Conservation (phyloP, 805 yeast genomes). For the Cephaloascus fragrans region DNA sequence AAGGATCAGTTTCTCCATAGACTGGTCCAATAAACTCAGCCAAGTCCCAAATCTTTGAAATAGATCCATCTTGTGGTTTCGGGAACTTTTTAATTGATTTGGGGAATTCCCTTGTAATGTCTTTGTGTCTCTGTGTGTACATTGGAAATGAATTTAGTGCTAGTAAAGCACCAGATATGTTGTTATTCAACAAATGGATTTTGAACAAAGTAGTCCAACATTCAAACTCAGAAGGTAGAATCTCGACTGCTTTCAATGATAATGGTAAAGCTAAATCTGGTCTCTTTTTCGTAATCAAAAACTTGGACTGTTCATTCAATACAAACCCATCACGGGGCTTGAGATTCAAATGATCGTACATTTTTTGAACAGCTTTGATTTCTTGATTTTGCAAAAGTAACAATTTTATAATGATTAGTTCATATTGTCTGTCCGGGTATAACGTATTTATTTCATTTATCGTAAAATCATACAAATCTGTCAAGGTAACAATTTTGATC, state of each 20-base stretch:
- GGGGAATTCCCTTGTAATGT: slow-evolving; percentile 36
- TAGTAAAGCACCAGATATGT: slow-evolving; percentile 50
- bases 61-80: slow-evolving; percentile 43
- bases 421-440: slow-evolving; percentile 8
- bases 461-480: slow-evolving; percentile 27
- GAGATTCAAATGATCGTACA: slow-evolving; percentile 26
- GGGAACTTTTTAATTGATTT: slow-evolving; percentile 34
- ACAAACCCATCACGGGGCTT: slow-evolving; percentile 49
- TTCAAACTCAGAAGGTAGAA: slow-evolving; percentile 69
- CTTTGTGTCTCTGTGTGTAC: slow-evolving; percentile 37
- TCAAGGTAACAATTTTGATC: slow-evolving; percentile 25
- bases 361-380: slow-evolving; percentile 32
- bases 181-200: slow-evolving; percentile 45
- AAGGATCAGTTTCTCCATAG: slow-evolving; percentile 10
- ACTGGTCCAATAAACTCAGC: slow-evolving; percentile 6
- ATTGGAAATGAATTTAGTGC: slow-evolving; percentile 73
- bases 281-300: slow-evolving; percentile 44
- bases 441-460: slow-evolving; percentile 22
- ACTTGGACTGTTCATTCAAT: slow-evolving; percentile 53
- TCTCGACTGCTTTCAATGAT: slow-evolving; percentile 50
- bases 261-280: slow-evolving; percentile 46
- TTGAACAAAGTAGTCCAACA: slow-evolving; percentile 62
- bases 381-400: slow-evolving; percentile 31
- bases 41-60: slow-evolving; percentile 37
- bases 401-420: slow-evolving; percentile 28